phyloP scores from a whole-genome alignment of 2,329 filamentous ascomycete species.

The Bipolaris sorokiniana region DNA sequence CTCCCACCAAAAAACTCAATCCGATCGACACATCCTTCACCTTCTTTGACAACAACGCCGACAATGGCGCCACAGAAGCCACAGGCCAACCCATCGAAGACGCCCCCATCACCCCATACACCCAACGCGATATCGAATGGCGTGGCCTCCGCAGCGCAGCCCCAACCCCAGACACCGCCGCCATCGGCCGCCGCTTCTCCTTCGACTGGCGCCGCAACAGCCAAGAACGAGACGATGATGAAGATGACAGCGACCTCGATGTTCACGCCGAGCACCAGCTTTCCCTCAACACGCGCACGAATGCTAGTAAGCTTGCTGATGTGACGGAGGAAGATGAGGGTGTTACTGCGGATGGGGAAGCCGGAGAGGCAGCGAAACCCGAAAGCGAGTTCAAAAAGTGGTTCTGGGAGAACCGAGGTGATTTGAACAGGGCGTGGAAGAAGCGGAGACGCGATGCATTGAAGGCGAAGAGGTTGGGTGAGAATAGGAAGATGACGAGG shows the following conservation, averaged over 20 bases:
- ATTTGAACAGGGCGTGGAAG: slow-evolving; percentile 58
- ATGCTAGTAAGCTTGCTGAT: slow-evolving; percentile 29
- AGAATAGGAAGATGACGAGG: slow-evolving; percentile 59
- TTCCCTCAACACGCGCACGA: slow-evolving; percentile 41
- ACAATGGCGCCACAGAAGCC: slow-evolving; percentile 50
- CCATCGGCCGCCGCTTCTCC: slow-evolving; percentile 69
- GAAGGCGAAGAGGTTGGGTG: slow-evolving; percentile 65
- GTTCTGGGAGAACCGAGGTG: slow-evolving; percentile 62
- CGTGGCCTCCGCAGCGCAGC: slow-evolving; percentile 83
- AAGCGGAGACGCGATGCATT: slow-evolving; percentile 64
- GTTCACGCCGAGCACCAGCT: slow-evolving; percentile 33
- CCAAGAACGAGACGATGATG: slow-evolving; percentile 54
- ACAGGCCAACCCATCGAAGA: slow-evolving; percentile 47
- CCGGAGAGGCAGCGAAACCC: slow-evolving; percentile 39
- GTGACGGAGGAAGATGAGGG: slow-evolving; percentile 36
- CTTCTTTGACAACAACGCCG: slow-evolving; percentile 67
- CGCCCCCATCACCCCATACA: slow-evolving; percentile 80
- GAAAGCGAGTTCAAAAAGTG: slow-evolving; percentile 67
- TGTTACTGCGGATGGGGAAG: slow-evolving; percentile 8
- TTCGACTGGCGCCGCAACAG: slow-evolving; percentile 53
- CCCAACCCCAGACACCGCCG: slow-evolving; percentile 91
- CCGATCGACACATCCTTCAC: slow-evolving; percentile 69
- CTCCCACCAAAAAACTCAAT: slow-evolving; percentile 48
- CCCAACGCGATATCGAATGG: slow-evolving; percentile 76
- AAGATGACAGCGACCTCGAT: slow-evolving; percentile 43